Base-by-base conservation (phyloP, 2,329 filamentous ascomycete species). In the Alternaria ethzedia region DNA sequence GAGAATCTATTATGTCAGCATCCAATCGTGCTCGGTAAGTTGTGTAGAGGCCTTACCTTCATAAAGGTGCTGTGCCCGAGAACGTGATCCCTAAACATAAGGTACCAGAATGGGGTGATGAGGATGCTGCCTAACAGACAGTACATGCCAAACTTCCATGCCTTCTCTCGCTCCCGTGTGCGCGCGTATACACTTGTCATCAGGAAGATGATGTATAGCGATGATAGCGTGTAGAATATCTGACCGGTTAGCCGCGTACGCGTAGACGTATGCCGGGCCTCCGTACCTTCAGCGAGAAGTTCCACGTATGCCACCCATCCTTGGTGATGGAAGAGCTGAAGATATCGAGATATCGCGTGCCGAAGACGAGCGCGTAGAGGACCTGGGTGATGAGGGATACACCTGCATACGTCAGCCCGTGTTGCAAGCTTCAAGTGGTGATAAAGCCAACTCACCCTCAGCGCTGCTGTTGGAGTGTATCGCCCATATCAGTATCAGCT, bases 351-450 rank as follows among this genome's bases (percentile, higher is more conserved):
- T 98, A 98, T 64, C 95, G 89, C 5, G 93, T 90, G 75, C 90
- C 85, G 82, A 97, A 98, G 61, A 98, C 94, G 67, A 91, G 79
- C 59, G 90, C 89, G 82, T 98, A 98, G 69, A 97, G 89, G 59
- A 90, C 86, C 81, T 98, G 95, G 1, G 92, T 97, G 74, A 98
- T 92, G 76, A 97, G 89, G 23, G 94, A 97, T 65, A 97, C 91
- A 63, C 94, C 91, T 92, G 61, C 23, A 50, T 43, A 36, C 23
- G 62, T 67, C 36, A 65, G 60, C 57, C 57, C 9, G 47, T 23
- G 30, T 21, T 15, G 47, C 54, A 11, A 47, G 54, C 21, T 26
- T 32, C 17, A 41, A 17, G 15, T 36, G 20, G 28, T 25, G 7
- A 4, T 23, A 6, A n/a, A 32, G 25, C 28, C 43, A 47, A 59